A percentile compares a stretch with the other conserved stretches of the same genome.
phyloP scores from a whole-genome alignment of 768 basidiomycete genomes.

The Boletus tylopilopsis region DNA sequence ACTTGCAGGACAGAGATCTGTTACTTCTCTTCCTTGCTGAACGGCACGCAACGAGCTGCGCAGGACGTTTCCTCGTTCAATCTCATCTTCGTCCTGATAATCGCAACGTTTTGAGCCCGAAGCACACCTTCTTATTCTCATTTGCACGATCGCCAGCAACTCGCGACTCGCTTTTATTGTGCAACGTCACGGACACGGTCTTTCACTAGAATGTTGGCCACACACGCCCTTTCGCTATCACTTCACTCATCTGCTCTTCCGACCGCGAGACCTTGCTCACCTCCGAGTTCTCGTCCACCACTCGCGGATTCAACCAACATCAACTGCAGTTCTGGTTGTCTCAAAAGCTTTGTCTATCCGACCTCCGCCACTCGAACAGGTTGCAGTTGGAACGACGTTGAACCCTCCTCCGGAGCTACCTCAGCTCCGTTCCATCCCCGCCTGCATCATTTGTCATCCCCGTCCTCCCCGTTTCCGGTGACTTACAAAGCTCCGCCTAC shows the following conservation, averaged over 20 bases:
- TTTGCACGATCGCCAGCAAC: conserved; percentile 12
- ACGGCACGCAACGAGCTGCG: conserved; percentile 23
- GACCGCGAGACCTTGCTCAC: background rate
- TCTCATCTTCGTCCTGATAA: conserved; percentile 20
- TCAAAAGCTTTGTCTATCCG: conserved; percentile 15
- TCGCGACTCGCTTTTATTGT: conserved; percentile 7
- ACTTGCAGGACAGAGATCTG: conserved; percentile 1
- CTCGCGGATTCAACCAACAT: conserved; percentile 28
- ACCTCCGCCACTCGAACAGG: conserved; percentile 17
- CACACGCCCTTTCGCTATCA: conserved; percentile 3
- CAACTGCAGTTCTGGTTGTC: background rate
- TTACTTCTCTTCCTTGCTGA: conserved; percentile 5
- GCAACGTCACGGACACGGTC: conserved; percentile 4
- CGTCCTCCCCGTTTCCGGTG: conserved; percentile 18
- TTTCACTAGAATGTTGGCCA: conserved; percentile 18
- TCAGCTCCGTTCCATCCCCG: conserved; percentile 3
- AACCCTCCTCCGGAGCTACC: background rate
- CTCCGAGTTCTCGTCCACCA: conserved; percentile 13
- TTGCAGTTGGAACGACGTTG: conserved; percentile 9
- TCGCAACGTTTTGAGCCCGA: conserved; percentile 17
- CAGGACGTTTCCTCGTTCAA: conserved; percentile 27
- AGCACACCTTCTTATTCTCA: conserved; percentile 4
- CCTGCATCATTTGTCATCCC: conserved; percentile 1
- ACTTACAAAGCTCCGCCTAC: conserved; percentile 37
- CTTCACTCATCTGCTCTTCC: background rate